Base-by-base conservation (phyloP, 2,329 filamentous ascomycete species). In the Fusarium udum region DNA sequence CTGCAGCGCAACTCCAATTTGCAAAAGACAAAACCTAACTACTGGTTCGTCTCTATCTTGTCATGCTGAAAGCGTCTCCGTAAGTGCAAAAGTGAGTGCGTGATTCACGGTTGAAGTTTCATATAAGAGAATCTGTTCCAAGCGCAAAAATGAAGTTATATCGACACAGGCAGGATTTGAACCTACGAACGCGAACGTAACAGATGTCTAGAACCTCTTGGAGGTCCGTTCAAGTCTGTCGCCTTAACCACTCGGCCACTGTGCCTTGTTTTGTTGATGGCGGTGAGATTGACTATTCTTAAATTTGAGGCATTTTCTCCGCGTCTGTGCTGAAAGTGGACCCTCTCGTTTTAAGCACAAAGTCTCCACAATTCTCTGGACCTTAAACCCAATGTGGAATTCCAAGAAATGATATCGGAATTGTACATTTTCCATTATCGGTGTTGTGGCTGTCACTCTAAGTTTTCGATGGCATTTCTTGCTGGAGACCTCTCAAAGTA, bases 181-280 rank as follows among this genome's bases (percentile, higher is more conserved):
- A 67, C 64, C 39, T 64, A 16, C 64, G 64, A 46, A 62, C 36
- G 42, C 64, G 64, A 64, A 67, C 42, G 36, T 62, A 64, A 24
- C 1, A 58, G 51, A 67, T 67, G 31, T 57, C 51, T 57, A 52
- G 39, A 45, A 57, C 53, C 28, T 34, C 53, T 57, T 4, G 22
- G 52, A 40, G 26, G 58, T 2, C n/a, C 18, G 7, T 67, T 67
- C 64, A 67, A 64, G 61, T 67, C 51, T 58, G 7, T 28, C 64
- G 62, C 64, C 64, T 39, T 67, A 67, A 67, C 64, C 64, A 67
- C 64, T 67, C 64, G 64, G 64, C 61, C 64, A 66, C 36, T 10
- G 24, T 56, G 48, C 37, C 61, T 13, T 20, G 26, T 31, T 37
- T 39, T 32, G 22, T 32, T 37, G 26, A 28, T 53, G 32, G 24